Conservation (phyloP, 345 rosid species). For the Rhodomyrtus tomentosa region DNA sequence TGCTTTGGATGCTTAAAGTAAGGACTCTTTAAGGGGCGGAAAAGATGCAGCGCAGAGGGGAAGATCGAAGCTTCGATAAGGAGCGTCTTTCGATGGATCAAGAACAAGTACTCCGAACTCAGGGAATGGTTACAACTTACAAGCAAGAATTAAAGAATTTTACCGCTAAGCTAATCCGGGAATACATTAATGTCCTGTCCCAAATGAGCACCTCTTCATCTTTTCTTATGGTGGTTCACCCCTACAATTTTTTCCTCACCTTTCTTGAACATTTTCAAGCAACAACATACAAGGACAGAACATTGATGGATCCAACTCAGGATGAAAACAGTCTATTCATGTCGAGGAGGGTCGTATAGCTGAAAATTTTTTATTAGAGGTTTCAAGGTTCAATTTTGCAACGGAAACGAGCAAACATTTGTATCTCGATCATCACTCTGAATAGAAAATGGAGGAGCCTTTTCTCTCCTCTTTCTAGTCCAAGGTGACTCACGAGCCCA, state of each 20-base stretch:
- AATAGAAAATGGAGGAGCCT: not conserved
- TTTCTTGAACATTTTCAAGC: not conserved
- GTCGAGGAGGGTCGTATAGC: not conserved
- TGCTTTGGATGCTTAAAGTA: too few species aligned
- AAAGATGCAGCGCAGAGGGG: slow-evolving; percentile 23
- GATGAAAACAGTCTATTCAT: not conserved
- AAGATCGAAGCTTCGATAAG: slow-evolving; percentile 14
- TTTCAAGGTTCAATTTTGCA: not conserved
- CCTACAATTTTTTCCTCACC: not conserved
- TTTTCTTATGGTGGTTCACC: not conserved
- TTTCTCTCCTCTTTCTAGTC: not conserved
- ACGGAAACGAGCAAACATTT: not conserved
- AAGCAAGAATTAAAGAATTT: not conserved
- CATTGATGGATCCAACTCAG: not conserved
- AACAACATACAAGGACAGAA: not conserved
- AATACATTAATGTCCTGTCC: too few species aligned
- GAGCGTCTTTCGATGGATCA: slow-evolving; percentile 28
- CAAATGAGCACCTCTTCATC: not conserved
- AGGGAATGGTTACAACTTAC: slow-evolving; percentile 22
- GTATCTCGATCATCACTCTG: not conserved
- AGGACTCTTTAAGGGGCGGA: too few species aligned
- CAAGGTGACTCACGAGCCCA: not conserved
- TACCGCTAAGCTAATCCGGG: not conserved
- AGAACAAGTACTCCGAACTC: slow-evolving; percentile 18
- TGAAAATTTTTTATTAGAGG: not conserved